Conservation (phyloP, 2,329 filamentous ascomycete genomes). For the Cladosporium sp. region DNA sequence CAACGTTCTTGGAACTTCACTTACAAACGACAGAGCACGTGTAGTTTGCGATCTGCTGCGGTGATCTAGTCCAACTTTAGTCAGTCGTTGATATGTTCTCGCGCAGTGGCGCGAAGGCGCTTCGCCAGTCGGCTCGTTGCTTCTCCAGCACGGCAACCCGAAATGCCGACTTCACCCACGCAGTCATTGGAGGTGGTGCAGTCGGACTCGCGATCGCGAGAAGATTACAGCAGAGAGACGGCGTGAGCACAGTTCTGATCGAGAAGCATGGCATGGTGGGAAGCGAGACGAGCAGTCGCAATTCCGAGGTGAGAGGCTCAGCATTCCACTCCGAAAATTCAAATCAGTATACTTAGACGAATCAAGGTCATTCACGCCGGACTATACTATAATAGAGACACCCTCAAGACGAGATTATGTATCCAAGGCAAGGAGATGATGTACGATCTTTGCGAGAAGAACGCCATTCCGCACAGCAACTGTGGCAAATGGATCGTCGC, state of each 20-base stretch:
- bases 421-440: slow-evolving; percentile 70
- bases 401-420: slow-evolving; percentile 81
- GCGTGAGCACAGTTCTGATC: slow-evolving; percentile 68
- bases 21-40: no score
- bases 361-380: slow-evolving; percentile 84
- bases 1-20: no score
- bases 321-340: background rate
- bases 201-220: slow-evolving; percentile 79
- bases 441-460: slow-evolving; percentile 69
- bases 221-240: slow-evolving; percentile 59
- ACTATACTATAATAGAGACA: slow-evolving; percentile 75
- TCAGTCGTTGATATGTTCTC: no score
- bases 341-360: background rate
- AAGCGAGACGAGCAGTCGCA: slow-evolving; percentile 83
- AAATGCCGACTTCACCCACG: slow-evolving; percentile 60
- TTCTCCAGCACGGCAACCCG: slow-evolving; percentile 42
- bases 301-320: slow-evolving; percentile 63
- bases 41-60: no score
- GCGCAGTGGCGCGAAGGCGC: slow-evolving; percentile 1
- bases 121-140: slow-evolving; percentile 17
- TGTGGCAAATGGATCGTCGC: slow-evolving; percentile 95
- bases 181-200: slow-evolving; percentile 65
- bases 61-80: no score
- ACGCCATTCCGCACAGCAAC: slow-evolving; percentile 66
- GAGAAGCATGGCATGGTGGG: slow-evolving; percentile 74